Evolutionary conservation across 2,329 filamentous ascomycete genomes (phyloP).

Genomic region (Thelonectria blattea): DNA sequence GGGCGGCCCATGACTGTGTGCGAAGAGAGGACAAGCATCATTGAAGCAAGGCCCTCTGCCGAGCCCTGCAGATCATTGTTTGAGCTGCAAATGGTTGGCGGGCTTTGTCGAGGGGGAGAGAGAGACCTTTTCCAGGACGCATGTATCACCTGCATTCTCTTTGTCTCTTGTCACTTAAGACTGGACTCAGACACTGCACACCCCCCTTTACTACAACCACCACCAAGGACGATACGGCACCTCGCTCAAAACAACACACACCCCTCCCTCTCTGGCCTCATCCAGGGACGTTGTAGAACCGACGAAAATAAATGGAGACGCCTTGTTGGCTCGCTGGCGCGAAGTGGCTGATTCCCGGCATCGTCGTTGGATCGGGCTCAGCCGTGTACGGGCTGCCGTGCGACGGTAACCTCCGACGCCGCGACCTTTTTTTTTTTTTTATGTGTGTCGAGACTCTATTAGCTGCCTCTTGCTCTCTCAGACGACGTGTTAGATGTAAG

Average conservation of each 20-base stretch:
- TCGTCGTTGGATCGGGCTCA: conserved; percentile 25
- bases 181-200: neutral
- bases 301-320: conserved; percentile 36
- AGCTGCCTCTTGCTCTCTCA: neutral
- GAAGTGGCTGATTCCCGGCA: conserved; percentile 30
- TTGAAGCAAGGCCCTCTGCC: neutral
- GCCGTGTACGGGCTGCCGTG: conserved; percentile 21
- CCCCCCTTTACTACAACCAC: neutral
- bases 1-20: neutral
- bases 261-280: conserved; percentile 10
- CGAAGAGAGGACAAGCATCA: neutral
- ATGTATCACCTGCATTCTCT: neutral
- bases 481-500: neutral
- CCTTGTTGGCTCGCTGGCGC: conserved; percentile 32
- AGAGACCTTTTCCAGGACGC: too few relatives aligned
- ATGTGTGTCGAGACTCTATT: conserved; percentile 19
- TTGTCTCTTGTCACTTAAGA: neutral
- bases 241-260: neutral
- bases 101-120: neutral
- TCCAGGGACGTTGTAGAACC: conserved; percentile 23
- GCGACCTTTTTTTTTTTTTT: conserved; percentile 10
- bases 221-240: too few relatives aligned
- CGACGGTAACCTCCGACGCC: conserved; percentile 30
- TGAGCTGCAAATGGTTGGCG: neutral
- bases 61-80: neutral